Percentiles rank a stretch among this genome's conserved stretches.
phyloP scores from a whole-genome alignment of 768 basidiomycete genomes.

The Psilocybe cyanescens region DNA sequence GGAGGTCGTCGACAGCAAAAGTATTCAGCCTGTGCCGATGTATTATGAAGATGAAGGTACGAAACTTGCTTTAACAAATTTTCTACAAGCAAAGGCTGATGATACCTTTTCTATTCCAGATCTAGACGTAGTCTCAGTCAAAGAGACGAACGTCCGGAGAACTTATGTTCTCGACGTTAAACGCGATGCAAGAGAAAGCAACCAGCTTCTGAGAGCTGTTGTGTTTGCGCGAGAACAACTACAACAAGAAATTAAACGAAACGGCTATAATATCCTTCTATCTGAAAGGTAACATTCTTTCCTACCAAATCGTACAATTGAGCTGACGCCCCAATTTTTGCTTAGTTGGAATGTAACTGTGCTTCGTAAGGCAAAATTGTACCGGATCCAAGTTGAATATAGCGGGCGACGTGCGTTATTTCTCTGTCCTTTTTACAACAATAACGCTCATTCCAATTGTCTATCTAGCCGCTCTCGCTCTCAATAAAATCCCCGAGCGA shows the following conservation, averaged over 20 bases:
- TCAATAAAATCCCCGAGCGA: constrained; percentile 47
- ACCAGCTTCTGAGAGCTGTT: constrained; percentile 56
- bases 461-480: constrained; percentile 53
- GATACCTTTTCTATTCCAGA: constrained; percentile 38
- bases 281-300: constrained; percentile 58
- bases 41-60: constrained; percentile 66
- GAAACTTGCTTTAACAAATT: constrained; percentile 15
- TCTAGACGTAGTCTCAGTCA: constrained; percentile 59
- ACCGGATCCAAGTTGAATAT: constrained; percentile 75
- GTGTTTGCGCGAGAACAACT: constrained; percentile 69
- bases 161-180: constrained; percentile 69
- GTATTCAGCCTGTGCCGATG: constrained; percentile 66
- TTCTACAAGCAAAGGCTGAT: constrained; percentile 1
- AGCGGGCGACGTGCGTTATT: constrained; percentile 56
- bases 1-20: constrained; percentile 76
- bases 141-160: constrained; percentile 54
- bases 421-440: constrained; percentile 9
- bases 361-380: constrained; percentile 60
- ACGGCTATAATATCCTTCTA: constrained; percentile 66
- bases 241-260: constrained; percentile 53
- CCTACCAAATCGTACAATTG: not conserved
- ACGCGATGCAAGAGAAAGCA: constrained; percentile 39
- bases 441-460: constrained; percentile 9
- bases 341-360: constrained; percentile 70
- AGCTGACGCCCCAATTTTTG: constrained; percentile 8